These are phyloP conservation scores for Climacium dendroides DNA, from an alignment of 225 moss, liverwort and hornwort species.

Conservation along the genomic window DNA sequence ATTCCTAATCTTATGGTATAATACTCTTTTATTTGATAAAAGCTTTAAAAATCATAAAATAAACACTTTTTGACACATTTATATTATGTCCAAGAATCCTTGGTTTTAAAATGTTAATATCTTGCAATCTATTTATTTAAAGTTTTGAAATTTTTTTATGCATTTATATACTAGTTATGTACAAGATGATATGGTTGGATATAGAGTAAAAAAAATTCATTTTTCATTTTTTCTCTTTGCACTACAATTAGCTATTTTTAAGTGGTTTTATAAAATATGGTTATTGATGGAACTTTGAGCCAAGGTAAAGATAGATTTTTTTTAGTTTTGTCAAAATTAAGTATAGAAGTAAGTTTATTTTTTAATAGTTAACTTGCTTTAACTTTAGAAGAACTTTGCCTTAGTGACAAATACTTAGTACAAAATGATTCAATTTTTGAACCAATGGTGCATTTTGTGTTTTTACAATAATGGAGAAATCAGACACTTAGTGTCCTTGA, in stretches of 20 bases:
- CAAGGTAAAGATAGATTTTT: background rate
- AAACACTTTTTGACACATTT: background rate
- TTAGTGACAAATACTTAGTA: background rate
- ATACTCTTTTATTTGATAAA: background rate
- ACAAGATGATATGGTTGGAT: background rate
- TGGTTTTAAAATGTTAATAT: background rate
- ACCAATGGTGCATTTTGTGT: background rate
- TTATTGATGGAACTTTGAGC: background rate
- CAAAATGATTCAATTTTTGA: background rate
- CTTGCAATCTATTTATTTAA: too few species aligned
- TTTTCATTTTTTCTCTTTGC: too few species aligned
- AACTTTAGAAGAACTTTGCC: rapidly evolving
- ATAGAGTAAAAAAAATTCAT: rapidly evolving
- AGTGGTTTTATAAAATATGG: background rate
- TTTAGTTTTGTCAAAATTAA: background rate
- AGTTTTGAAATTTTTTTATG: background rate
- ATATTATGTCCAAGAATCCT: rapidly evolving
- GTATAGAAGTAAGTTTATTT: background rate
- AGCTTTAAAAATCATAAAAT: background rate
- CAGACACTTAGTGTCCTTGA: rapidly evolving
- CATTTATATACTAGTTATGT: background rate
- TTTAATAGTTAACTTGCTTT: background rate
- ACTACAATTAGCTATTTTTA: background rate
- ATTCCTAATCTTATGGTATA: background rate
- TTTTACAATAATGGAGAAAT: too few species aligned